phyloP scores from a whole-genome alignment of 805 yeast genomes.

The Candida yuanshanica region DNA sequence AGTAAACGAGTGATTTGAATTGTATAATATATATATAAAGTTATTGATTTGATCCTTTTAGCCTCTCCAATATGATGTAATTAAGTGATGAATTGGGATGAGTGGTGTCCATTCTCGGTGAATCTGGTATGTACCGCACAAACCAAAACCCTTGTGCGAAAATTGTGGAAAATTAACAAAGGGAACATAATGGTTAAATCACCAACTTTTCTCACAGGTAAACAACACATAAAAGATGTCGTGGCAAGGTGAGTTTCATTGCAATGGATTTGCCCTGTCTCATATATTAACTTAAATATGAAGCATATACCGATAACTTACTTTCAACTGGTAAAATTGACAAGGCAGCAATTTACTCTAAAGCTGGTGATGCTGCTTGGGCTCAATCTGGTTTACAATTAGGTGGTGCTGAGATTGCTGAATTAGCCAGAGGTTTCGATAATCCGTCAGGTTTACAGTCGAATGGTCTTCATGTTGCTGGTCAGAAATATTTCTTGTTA shows the following conservation, averaged over 20 bases:
- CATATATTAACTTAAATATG: neutral
- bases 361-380: constrained; percentile 94
- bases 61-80: too few species aligned
- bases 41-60: too few species aligned
- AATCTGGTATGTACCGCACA: too few species aligned
- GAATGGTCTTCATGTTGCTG: constrained; percentile 78
- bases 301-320: constrained; percentile 94
- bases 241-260: constrained; percentile 38
- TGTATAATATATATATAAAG: neutral
- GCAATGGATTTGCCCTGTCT: neutral
- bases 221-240: constrained; percentile 27
- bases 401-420: constrained; percentile 63
- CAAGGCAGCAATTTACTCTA: constrained; percentile 87
- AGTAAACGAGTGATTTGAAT: constrained; percentile 1
- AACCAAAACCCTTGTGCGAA: too few species aligned
- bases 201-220: neutral
- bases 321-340: constrained; percentile 84
- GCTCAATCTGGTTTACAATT: constrained; percentile 71
- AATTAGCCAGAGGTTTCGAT: constrained; percentile 72
- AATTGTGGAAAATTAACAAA: neutral
- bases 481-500: constrained; percentile 81
- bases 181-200: neutral
- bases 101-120: too few species aligned
- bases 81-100: too few species aligned
- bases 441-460: constrained; percentile 78